phyloP scores from a whole-genome alignment of 1,284 basidiomycete species.

The Rhodotorula sp. region DNA sequence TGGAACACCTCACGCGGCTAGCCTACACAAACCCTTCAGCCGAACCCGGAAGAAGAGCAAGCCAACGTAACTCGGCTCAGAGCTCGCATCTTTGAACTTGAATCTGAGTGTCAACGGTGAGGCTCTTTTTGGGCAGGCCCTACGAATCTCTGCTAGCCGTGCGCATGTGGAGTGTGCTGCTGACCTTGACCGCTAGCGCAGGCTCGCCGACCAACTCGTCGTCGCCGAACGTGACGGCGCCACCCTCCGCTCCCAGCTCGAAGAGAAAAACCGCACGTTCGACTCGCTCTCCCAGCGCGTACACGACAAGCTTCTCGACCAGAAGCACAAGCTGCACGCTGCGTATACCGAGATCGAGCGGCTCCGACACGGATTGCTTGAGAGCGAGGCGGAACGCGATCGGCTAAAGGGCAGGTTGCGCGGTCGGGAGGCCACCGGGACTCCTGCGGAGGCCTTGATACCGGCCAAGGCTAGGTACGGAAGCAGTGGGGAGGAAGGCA shows the following conservation, averaged over 20 bases:
- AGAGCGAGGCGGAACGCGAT: not conserved
- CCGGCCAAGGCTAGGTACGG: not conserved
- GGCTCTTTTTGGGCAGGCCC: not conserved
- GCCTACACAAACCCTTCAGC: not conserved
- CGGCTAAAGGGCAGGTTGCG: not conserved
- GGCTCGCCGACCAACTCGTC: slow-evolving; percentile 21
- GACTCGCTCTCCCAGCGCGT: slow-evolving; percentile 22
- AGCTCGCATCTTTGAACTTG: slow-evolving; percentile 4
- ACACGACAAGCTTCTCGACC: slow-evolving; percentile 21
- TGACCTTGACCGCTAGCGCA: not conserved
- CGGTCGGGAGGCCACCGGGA: not conserved
- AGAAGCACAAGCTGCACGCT: not conserved
- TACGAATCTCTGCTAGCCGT: not conserved
- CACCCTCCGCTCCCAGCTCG: slow-evolving; percentile 9
- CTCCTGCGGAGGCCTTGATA: not conserved
- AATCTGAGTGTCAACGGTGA: slow-evolving; percentile 18
- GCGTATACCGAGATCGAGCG: not conserved
- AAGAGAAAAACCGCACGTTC: slow-evolving; percentile 9
- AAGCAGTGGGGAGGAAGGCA: not conserved
- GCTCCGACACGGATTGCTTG: slow-evolving; percentile 1
- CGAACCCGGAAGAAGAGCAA: not conserved
- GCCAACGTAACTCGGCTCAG: not conserved
- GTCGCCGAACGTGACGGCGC: not conserved
- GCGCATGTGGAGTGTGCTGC: fast-evolving
- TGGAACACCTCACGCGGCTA: not conserved